phyloP scores from a whole-genome alignment of 2,329 filamentous ascomycete species.

The Thelonectria discophora region DNA sequence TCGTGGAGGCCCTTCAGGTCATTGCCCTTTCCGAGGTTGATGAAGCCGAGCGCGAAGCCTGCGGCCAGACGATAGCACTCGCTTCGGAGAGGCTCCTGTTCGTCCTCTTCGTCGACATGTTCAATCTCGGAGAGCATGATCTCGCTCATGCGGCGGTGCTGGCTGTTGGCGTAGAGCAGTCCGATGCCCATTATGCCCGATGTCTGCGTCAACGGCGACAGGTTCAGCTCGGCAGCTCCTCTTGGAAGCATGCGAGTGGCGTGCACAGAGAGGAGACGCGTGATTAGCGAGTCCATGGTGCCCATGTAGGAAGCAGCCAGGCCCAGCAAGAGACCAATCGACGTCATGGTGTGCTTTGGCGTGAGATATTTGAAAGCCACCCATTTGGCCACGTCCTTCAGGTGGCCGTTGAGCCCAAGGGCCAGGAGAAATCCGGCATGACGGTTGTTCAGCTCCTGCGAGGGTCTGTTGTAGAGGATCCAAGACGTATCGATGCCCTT shows the following conservation, averaged over 20 bases:
- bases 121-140: slow-evolving; percentile 99
- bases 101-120: slow-evolving; percentile 79
- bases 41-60: slow-evolving; percentile 90
- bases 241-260: slow-evolving; percentile 93
- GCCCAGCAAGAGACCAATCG: slow-evolving; percentile 91
- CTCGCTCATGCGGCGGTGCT: slow-evolving; percentile 98
- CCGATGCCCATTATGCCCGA: slow-evolving; percentile 98
- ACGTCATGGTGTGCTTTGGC: slow-evolving; percentile 99
- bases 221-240: slow-evolving; percentile 91
- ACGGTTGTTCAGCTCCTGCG: slow-evolving; percentile 87
- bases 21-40: slow-evolving; percentile 91
- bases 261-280: slow-evolving; percentile 91
- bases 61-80: slow-evolving; percentile 97
- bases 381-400: slow-evolving; percentile 97
- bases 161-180: slow-evolving; percentile 90
- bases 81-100: slow-evolving; percentile 85
- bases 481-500: slow-evolving; percentile 97
- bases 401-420: slow-evolving; percentile 90
- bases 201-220: slow-evolving; percentile 92
- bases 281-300: slow-evolving; percentile 97
- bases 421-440: slow-evolving; percentile 94
- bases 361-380: slow-evolving; percentile 99
- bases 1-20: slow-evolving; percentile 90
- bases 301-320: slow-evolving; percentile 93
- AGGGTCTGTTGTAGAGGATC: slow-evolving; percentile 97